Base-by-base conservation (phyloP, 495 filamentous ascomycete species). In the Acidiella bohemica region DNA sequence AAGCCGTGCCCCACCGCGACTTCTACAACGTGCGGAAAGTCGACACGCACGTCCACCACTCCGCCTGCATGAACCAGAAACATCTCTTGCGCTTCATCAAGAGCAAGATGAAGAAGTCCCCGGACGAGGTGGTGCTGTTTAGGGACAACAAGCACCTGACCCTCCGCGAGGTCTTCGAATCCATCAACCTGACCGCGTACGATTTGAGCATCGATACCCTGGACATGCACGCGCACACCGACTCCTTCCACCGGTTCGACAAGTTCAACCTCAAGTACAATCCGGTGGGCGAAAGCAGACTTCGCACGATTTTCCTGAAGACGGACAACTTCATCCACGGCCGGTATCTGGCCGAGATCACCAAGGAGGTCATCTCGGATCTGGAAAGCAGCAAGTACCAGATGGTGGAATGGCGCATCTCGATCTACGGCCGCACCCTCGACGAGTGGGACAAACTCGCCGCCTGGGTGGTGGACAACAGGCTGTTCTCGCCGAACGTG, bases 201-300 rank as follows among this genome's bases (percentile, higher is more conserved):
- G 92, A 97, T 59, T 67, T 97, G 28, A 95, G 88, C 61, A 97
- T 97, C 48, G 90, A 97, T 61, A 97, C 90, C 5, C 68, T 97
- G 27, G 90, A 97, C 65, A 97, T 96, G 88, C 90, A 97, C 68
- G 88, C 90, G 23, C 90, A 97, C 53, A 95, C 84, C 2, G 90
- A 97, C 61, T 90, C 86, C 3, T 97, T 97, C 63, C 90, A 97
- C 58, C 84, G 90, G 0, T 97, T 97, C 56, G 90, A 97, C 64
- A 97, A 97, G 59, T 97, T 97, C 69, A 97, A 97, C 54, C 68
- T 97, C 18, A 97, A 97, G 56, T 97, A 97, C 55, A 97, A 97
- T 53, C 90, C 90, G 2, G 80, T 97, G 27, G 90, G 90, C 21
- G 90, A 96, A 59, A 96, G 92, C 16, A 76, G 90, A 25, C 65